Conservation (phyloP, 768 basidiomycete species). For the Mycena epipterygia region DNA sequence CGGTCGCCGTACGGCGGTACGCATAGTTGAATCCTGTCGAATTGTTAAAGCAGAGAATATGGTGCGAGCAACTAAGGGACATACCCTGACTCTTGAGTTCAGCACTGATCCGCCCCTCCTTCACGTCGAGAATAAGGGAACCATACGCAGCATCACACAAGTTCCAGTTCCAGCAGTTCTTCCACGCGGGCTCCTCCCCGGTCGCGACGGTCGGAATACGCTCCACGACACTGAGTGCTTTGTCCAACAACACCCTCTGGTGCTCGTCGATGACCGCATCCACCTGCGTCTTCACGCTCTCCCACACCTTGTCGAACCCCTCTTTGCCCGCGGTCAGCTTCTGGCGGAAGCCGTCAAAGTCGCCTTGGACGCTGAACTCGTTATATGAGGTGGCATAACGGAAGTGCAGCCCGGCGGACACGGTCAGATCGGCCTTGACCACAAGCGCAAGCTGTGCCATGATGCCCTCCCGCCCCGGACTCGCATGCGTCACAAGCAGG, state of each 20-base stretch:
- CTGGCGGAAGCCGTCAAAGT: constrained; percentile 88
- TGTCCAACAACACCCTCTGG: constrained; percentile 89
- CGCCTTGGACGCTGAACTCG: constrained; percentile 93
- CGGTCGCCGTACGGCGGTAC: constrained; percentile 82
- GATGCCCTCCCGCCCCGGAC: constrained; percentile 93
- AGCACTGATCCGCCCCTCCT: constrained; percentile 92
- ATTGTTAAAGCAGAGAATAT: constrained; percentile 4
- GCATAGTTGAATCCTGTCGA: constrained; percentile 93
- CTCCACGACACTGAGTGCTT: constrained; percentile 88
- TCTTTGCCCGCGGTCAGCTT: constrained; percentile 87
- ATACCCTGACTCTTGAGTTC: constrained; percentile 94
- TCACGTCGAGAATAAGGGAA: constrained; percentile 87
- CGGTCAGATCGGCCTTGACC: constrained; percentile 93
- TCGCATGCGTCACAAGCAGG: constrained; percentile 91
- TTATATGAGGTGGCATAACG: constrained; percentile 97
- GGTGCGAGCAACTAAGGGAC: constrained; percentile 34
- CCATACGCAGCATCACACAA: constrained; percentile 96
- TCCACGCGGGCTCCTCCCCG: constrained; percentile 95
- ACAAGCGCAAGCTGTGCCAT: constrained; percentile 91
- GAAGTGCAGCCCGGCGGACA: constrained; percentile 97
- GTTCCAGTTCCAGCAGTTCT: constrained; percentile 99
- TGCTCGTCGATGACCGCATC: constrained; percentile 92
- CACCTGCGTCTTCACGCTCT: constrained; percentile 91
- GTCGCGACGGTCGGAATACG: constrained; percentile 78
- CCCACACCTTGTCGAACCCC: constrained; percentile 93